Base-by-base conservation (phyloP, 257 asterid species). In the Nicotiana undulata region DNA sequence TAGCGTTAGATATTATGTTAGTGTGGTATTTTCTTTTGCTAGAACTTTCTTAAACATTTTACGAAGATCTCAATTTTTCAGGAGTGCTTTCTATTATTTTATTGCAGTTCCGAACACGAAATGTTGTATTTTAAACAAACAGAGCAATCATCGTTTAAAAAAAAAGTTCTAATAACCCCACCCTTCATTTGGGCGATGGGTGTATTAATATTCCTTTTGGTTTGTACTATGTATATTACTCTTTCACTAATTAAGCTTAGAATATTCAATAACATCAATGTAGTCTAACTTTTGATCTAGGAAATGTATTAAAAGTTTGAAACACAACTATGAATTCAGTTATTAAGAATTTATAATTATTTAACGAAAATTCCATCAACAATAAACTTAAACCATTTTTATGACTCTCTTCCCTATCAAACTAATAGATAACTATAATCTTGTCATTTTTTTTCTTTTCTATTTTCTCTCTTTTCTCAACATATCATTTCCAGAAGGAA, bases 331-430 rank as follows among this genome's bases (percentile, higher is more conserved):
- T 5, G 37, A n/a, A 16, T 37, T 68, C 10, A 68, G 40, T 68
- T 17, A 31, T 7, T 8, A 32, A 65, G 46, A 37, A 6, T 6
- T 6, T 17, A 34, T 22, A 68, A 24, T 37, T 66, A 11, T 68
- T 37, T 68, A 37, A 68, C 11, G 55, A 68, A n/a, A 5, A 68
- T 68, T n/a, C 46, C 77, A 12, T 44, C 34, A 6, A 70, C 22
- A 70, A 3, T 70, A 70, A 70, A 12, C 77, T 22, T 56, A 40
- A 20, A 70, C 34, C 34, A 70, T 13, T 70, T n/a, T 70, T 40
- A 68, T n/a, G 29, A n/a, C 12, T 68, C 77, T 22, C 77, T 70
- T 70, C 77, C 58, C 77, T 68, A 40, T 68, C 58, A 37, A n/a
- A 67, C 31, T n/a, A 67, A 67, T 37, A 20, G 22, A 70, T 44